These are phyloP conservation scores for Dinochytrium kinnereticum DNA, from an alignment of 371 early-diverging fungal species.

Conservation along the genomic window DNA sequence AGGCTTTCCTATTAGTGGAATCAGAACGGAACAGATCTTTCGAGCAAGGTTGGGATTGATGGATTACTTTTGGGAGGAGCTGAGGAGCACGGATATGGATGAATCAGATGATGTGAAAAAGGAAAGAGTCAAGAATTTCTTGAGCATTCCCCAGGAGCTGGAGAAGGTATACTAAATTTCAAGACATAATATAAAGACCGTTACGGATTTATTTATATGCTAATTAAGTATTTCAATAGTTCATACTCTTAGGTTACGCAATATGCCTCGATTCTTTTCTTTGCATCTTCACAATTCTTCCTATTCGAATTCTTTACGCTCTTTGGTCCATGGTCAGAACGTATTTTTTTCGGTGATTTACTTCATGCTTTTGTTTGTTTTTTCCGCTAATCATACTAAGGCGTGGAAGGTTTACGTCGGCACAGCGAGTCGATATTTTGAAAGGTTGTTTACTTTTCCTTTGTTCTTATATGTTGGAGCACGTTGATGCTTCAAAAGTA, in stretches of 20 bases:
- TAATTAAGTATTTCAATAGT: conserved; percentile 50
- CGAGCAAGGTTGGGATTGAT: conserved; percentile 11
- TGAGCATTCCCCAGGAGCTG: conserved; percentile 77
- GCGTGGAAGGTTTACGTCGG: conserved; percentile 67
- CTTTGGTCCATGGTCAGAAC: conserved; percentile 51
- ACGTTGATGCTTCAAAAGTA: conserved; percentile 84
- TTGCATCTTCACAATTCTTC: conserved; percentile 91
- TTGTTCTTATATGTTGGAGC: conserved; percentile 74
- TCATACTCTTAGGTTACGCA: conserved; percentile 86
- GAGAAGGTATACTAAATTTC: conserved; percentile 68
- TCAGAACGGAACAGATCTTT: not conserved
- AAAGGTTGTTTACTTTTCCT: conserved; percentile 77
- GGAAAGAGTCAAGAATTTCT: conserved; percentile 82
- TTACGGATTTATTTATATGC: not conserved
- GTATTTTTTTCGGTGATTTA: conserved; percentile 35
- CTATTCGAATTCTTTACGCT: conserved; percentile 82
- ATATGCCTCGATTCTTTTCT: conserved; percentile 94
- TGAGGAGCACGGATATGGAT: conserved; percentile 75
- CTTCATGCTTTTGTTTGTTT: too few relatives aligned
- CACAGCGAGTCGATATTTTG: conserved; percentile 85
- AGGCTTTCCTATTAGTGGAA: too few relatives aligned
- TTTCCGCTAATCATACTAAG: too few relatives aligned
- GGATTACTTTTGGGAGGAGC: conserved; percentile 53
- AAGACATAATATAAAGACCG: not conserved
- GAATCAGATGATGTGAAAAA: conserved; percentile 77